phyloP scores from a whole-genome alignment of 768 basidiomycete species.

The Boletus insuetus region DNA sequence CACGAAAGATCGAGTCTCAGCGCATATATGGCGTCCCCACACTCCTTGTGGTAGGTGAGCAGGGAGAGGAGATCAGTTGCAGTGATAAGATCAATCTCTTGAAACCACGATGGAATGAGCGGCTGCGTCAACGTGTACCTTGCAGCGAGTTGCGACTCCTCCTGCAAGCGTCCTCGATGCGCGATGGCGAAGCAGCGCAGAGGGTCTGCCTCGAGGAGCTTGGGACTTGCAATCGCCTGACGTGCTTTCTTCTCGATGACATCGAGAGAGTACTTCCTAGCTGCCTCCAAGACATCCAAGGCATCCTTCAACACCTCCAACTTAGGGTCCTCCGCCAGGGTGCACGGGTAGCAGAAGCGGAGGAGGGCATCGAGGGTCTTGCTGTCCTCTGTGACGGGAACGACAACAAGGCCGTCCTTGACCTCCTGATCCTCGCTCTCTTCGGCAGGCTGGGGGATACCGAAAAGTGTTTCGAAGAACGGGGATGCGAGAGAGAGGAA shows the following conservation, averaged over 20 bases:
- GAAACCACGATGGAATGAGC: neutral
- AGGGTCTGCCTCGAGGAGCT: neutral
- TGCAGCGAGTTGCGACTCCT: neutral
- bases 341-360: neutral
- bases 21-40: neutral
- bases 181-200: neutral
- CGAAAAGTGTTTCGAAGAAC: conserved; percentile 6
- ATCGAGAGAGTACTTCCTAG: neutral
- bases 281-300: neutral
- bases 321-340: neutral
- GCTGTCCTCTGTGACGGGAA: neutral
- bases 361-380: neutral
- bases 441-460: conserved; percentile 24
- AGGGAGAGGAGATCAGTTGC: neutral
- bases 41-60: neutral
- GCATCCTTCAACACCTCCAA: neutral
- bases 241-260: neutral
- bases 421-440: neutral
- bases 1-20: neutral
- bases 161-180: neutral
- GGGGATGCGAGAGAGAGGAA: neutral
- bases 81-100: neutral
- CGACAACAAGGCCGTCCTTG: neutral
- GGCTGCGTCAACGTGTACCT: neutral
- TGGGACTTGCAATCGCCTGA: neutral